Conservation (phyloP, 495 filamentous ascomycete genomes). For the Tetracladium marchalianum region DNA sequence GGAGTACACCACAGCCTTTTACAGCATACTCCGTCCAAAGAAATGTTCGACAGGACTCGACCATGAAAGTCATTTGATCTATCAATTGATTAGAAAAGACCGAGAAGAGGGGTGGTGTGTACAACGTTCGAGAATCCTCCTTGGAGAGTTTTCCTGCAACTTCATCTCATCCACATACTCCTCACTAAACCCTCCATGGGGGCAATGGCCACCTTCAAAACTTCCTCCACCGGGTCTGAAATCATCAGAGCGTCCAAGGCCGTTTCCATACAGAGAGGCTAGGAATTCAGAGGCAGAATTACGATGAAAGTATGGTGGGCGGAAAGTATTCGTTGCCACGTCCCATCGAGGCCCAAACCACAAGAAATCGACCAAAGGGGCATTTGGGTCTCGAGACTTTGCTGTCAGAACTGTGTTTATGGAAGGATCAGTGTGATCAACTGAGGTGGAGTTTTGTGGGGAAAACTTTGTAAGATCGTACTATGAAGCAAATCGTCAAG, state of each 20-base stretch:
- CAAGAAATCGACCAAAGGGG: slow-evolving; percentile 73
- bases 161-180: slow-evolving; percentile 37
- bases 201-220: slow-evolving; percentile 49
- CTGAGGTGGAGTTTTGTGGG: slow-evolving; percentile 56
- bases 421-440: slow-evolving; percentile 74
- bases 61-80: slow-evolving; percentile 44
- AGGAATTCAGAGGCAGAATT: slow-evolving; percentile 59
- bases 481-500: slow-evolving; percentile 54
- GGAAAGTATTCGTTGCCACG: slow-evolving; percentile 68
- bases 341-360: slow-evolving; percentile 80
- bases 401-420: slow-evolving; percentile 78
- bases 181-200: slow-evolving; percentile 46
- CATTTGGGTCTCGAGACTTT: slow-evolving; percentile 51
- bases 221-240: slow-evolving; percentile 46
- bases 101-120: neutral
- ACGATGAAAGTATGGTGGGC: slow-evolving; percentile 76
- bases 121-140: slow-evolving; percentile 23
- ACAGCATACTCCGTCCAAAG: slow-evolving; percentile 38
- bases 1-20: slow-evolving; percentile 33
- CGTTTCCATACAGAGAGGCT: slow-evolving; percentile 36
- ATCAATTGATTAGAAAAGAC: slow-evolving; percentile 24
- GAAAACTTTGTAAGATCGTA: slow-evolving; percentile 69
- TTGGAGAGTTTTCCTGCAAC: slow-evolving; percentile 27
- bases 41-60: slow-evolving; percentile 33
- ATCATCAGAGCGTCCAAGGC: slow-evolving; percentile 41